Conservation (phyloP, 805 yeast species). For the Sugiyamaella qingdaonensis region DNA sequence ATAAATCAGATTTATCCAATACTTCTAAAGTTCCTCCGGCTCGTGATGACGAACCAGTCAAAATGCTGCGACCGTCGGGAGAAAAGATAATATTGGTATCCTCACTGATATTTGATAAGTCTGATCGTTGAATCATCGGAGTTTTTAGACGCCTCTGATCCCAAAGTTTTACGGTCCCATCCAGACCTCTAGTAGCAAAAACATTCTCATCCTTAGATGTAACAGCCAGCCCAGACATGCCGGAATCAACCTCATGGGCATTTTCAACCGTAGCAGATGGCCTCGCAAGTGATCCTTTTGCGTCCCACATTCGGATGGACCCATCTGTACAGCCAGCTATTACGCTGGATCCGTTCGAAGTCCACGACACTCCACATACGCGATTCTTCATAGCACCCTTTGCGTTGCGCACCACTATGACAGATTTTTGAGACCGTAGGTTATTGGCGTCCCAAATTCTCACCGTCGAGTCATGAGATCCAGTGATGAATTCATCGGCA, state of each 20-base stretch:
- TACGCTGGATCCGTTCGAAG: conserved; percentile 20
- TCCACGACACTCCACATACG: conserved; percentile 19
- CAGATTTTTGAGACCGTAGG: conserved; percentile 24
- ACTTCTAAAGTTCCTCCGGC: conserved; percentile 21
- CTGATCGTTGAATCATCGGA: conserved; percentile 21
- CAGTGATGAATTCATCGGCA: conserved; percentile 27
- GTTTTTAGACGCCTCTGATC: conserved; percentile 25
- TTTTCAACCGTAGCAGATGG: conserved; percentile 21
- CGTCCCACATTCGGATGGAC: conserved; percentile 25
- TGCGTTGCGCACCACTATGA: conserved; percentile 26
- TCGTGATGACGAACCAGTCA: conserved; percentile 23
- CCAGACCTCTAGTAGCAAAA: conserved; percentile 23
- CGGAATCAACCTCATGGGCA: conserved; percentile 24
- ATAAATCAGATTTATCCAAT: conserved; percentile 29
- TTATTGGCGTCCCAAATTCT: conserved; percentile 34
- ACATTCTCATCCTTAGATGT: conserved; percentile 10
- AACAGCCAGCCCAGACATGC: conserved; percentile 3
- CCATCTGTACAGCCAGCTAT: conserved; percentile 25
- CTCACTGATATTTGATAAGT: conserved; percentile 16
- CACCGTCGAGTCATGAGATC: conserved; percentile 32
- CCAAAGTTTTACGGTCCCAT: conserved; percentile 30
- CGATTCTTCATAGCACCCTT: conserved; percentile 20
- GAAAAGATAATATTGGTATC: conserved; percentile 22
- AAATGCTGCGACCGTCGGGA: conserved; percentile 27
- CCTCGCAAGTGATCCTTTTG: conserved; percentile 26